Conservation (phyloP, 352 stramenopile genomes). For the Paralagenidium karlingii region DNA sequence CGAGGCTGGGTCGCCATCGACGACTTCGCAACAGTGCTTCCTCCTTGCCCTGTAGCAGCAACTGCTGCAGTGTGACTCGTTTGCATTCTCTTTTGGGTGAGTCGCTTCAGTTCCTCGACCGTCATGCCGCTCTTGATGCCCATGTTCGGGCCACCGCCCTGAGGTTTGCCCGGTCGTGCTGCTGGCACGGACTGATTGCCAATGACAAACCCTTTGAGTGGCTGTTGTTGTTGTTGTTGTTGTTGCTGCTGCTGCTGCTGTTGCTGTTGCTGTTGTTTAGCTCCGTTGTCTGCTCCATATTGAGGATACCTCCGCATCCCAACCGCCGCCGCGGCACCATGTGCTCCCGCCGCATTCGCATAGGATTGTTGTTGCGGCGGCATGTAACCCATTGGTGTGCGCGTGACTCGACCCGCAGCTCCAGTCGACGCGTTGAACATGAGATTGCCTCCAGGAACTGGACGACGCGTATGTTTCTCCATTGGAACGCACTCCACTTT, state of each 20-base stretch:
- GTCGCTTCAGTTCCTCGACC: conserved; percentile 73
- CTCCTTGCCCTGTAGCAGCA: background rate
- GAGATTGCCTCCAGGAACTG: too few relatives aligned
- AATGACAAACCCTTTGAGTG: too few relatives aligned
- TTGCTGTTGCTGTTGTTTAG: conserved; percentile 12
- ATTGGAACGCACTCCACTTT: too few relatives aligned
- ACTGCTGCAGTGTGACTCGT: conserved; percentile 7
- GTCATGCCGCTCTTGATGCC: conserved; percentile 85
- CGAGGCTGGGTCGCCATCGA: background rate
- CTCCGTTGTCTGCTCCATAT: conserved; percentile 11
- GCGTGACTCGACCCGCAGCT: too few relatives aligned
- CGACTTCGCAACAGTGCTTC: conserved; percentile 5
- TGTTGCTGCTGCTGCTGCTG: conserved; percentile 24
- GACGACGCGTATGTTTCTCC: too few relatives aligned
- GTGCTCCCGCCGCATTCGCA: too few relatives aligned
- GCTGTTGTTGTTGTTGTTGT: conserved; percentile 18
- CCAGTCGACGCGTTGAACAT: too few relatives aligned
- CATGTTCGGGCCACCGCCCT: conserved; percentile 26
- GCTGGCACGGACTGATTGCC: too few relatives aligned
- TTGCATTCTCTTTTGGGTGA: conserved; percentile 80
- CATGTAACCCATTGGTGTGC: too few relatives aligned
- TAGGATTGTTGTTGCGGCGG: too few relatives aligned
- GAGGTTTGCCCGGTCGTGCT: conserved; percentile 9
- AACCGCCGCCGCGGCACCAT: too few relatives aligned
- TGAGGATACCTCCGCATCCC: too few relatives aligned